Evolutionary conservation across 768 basidiomycete genomes (phyloP), one percentile per base, ranked within the genome.

Genomic region (Pholiota conissans): DNA sequence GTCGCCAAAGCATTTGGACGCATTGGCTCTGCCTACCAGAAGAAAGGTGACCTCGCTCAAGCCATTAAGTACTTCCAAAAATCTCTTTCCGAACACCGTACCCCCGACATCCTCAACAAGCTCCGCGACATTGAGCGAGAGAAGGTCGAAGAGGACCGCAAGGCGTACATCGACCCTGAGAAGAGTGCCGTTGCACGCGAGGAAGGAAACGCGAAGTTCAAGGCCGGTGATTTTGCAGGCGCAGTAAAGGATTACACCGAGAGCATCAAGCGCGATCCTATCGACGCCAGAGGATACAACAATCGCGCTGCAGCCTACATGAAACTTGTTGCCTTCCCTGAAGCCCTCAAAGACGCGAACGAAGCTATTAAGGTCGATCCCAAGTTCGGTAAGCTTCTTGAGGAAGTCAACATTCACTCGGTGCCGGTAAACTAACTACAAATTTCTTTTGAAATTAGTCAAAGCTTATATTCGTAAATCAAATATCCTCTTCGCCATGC

Each of bases 231-330:
- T 72, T 99, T 95, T 73, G 95, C 86, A 10, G 85, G 82, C 10
- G 91, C 96, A 0, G 95, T 99, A 64, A 94, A 92, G 77, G 78
- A 82, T 35, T 99, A 99, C 76, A 83, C 91, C 34, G 97, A 99
- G 75, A 90, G 93, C 60, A 97, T 98, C 81, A 98, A 98, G 77
- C 89, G 97, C 49, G 88, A 93, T 66, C 96, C 97, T 39, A 71
- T 74, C 34, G 97, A 99, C 69, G 84, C 96, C 13, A 82, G 89
- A 62, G 95, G 92, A 8, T 99, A 98, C 79, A 98, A 96, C 73
- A 99, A 99, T 77, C 89, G 97, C 49, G 94, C 97, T n/a, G 90
- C 94, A 27, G 95, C 94, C 22, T 98, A 97, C 76, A 93, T 90
- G 75, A 98, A 98, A 77, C 85, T 99, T 37, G 83, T 83, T 40